These are phyloP conservation scores for Xeromyces bisporus DNA, from an alignment of 495 filamentous ascomycete genomes.

Conservation along the genomic window DNA sequence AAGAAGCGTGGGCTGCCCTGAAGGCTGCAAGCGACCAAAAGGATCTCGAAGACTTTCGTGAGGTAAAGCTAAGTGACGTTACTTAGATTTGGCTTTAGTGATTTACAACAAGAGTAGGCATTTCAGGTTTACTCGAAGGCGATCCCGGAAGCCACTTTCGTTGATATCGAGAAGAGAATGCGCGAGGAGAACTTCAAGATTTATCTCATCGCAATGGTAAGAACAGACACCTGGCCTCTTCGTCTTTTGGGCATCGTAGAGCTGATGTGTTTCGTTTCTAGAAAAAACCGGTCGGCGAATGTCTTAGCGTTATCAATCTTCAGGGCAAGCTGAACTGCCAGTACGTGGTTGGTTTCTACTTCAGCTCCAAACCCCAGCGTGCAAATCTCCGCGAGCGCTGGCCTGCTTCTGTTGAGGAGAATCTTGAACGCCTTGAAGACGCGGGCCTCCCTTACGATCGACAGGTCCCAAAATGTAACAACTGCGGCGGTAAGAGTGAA, in stretches of 20 bases:
- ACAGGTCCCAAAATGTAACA: constrained; percentile 47
- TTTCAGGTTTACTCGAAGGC: constrained; percentile 62
- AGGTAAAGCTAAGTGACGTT: constrained; percentile 21
- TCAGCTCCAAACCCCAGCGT: constrained; percentile 45
- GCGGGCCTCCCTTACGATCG: constrained; percentile 55
- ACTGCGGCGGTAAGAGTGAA: constrained; percentile 41
- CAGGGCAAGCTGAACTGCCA: constrained; percentile 64
- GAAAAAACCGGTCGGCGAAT: constrained; percentile 37
- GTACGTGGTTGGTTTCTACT: constrained; percentile 56
- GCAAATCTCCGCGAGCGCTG: constrained; percentile 41
- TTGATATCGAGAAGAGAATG: constrained; percentile 58
- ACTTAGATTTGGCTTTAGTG: background rate
- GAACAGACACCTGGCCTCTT: constrained; percentile 4
- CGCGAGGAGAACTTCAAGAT: constrained; percentile 42
- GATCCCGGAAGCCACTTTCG: constrained; percentile 44
- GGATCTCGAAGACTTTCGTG: constrained; percentile 60
- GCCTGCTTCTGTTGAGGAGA: constrained; percentile 50
- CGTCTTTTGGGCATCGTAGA: no score
- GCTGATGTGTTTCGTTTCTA: constrained; percentile 15
- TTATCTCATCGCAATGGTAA: constrained; percentile 57
- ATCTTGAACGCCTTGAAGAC: constrained; percentile 52
- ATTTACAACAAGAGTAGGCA: constrained; percentile 21
- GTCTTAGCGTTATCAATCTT: constrained; percentile 63
- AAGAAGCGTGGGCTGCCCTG: constrained; percentile 56
- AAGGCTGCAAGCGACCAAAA: constrained; percentile 40